Conservation (phyloP, 768 basidiomycete genomes). For the Kwoniella botswanensis region DNA sequence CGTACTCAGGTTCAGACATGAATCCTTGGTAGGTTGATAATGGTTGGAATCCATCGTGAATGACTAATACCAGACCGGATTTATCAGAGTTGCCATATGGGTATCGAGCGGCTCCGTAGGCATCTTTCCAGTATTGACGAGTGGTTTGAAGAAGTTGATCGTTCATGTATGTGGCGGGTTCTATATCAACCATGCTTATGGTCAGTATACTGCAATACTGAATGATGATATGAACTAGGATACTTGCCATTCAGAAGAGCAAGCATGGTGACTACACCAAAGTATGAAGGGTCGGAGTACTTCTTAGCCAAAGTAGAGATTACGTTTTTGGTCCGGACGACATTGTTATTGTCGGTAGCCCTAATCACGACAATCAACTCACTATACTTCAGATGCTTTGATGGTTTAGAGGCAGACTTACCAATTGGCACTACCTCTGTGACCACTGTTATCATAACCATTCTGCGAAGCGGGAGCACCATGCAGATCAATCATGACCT, state of each 20-base stretch:
- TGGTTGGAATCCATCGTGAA: slow-evolving; percentile 53
- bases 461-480: slow-evolving; percentile 57
- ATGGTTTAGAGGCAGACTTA: slow-evolving; percentile 5
- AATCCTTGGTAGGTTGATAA: slow-evolving; percentile 42
- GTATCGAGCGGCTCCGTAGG: slow-evolving; percentile 55
- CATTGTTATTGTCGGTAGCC: slow-evolving; percentile 39
- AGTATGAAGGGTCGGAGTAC: slow-evolving; percentile 53
- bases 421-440: slow-evolving; percentile 49
- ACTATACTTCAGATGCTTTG: not conserved
- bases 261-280: slow-evolving; percentile 54
- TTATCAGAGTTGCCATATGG: slow-evolving; percentile 39
- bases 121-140: slow-evolving; percentile 54
- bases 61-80: slow-evolving; percentile 45
- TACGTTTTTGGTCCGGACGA: slow-evolving; percentile 49
- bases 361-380: slow-evolving; percentile 13
- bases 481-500: slow-evolving; percentile 57
- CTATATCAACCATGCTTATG: slow-evolving; percentile 10
- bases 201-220: slow-evolving; percentile 1
- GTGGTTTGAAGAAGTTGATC: slow-evolving; percentile 41
- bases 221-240: slow-evolving; percentile 15
- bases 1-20: slow-evolving; percentile 51
- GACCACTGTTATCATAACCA: slow-evolving; percentile 55
- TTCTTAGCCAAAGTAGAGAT: slow-evolving; percentile 44
- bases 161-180: slow-evolving; percentile 52
- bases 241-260: slow-evolving; percentile 46